These are phyloP conservation scores for Eucalyptus albens DNA, from an alignment of 345 rosid genomes.

Conservation along the genomic window DNA sequence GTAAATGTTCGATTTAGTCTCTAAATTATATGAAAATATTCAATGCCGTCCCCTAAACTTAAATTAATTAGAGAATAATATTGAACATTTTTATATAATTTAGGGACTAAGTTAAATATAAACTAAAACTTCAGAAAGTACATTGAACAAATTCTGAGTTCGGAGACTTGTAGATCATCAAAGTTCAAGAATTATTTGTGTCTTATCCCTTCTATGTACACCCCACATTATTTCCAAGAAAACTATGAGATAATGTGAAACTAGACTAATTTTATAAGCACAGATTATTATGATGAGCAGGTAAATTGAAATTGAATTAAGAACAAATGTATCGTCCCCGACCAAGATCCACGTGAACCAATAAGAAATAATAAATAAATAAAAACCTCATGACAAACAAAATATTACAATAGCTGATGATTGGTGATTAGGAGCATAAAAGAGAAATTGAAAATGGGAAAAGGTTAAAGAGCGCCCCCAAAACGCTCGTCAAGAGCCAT, in stretches of 20 bases:
- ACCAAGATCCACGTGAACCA: neutral
- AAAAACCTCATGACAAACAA: neutral
- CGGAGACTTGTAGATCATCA: too few relatives aligned
- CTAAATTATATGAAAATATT: too few relatives aligned
- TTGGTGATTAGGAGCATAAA: neutral
- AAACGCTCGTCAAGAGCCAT: neutral
- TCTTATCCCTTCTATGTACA: too few relatives aligned
- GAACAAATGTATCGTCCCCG: neutral
- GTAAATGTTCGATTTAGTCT: too few relatives aligned
- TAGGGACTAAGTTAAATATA: too few relatives aligned
- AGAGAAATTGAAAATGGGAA: neutral
- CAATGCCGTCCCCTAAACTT: too few relatives aligned
- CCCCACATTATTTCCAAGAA: neutral
- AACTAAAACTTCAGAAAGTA: too few relatives aligned
- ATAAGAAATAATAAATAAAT: neutral
- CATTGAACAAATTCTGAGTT: too few relatives aligned
- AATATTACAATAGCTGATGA: neutral
- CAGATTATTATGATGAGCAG: neutral
- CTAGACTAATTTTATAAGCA: neutral
- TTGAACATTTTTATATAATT: too few relatives aligned
- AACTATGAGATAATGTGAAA: neutral
- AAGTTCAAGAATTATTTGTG: too few relatives aligned
- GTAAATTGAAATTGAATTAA: neutral
- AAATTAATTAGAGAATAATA: too few relatives aligned
- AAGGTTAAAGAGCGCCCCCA: neutral